Evolutionary conservation across 805 yeast species (phyloP), one percentile per base, ranked within the genome.

Genomic region (Blastobotrys chiropterorum): DNA sequence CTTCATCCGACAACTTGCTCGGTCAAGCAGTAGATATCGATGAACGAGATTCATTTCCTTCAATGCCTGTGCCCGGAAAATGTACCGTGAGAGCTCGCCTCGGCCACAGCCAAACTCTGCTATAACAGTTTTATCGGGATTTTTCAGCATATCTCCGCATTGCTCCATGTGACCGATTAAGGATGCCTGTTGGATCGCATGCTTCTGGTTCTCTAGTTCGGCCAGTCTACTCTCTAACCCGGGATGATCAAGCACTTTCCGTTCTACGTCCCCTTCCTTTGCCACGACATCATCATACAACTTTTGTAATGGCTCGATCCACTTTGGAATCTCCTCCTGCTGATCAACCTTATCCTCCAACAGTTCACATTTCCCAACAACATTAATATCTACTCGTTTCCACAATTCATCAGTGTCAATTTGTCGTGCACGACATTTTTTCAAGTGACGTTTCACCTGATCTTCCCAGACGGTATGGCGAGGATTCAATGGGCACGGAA

Each of bases 81-180:
- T 69, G 59, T 81, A 85, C 53, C 95, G 68, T 1, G 90, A 77
- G 20, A 90, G 73, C 63, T 90, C 97, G 1, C 87, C 96, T 56
- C 90, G 78, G 0, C 97, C 97, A 65, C 96, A 86, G 0, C 97
- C 97, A 72, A 88, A 89, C 67, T 90, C 97, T 26, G 85, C 64
- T 62, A 80, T 79, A 11, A 52, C 48, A 30, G 55, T 52, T 45
- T 54, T 54, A 8, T 42, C 38, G 19, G 43, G 20, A 41, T 50
- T 34, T 1, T 64, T 41, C 1, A 67, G 64, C 39, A 84, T 67
- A 5, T 83, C 62, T 0, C 63, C 63, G 14, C 66, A 56, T 3
- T 67, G 63, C 20, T 75, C 71, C 60, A 90, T 65, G 55, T 85
- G 85, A 1, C 86, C 89, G 14, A 86, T 84, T 53, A 90, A 65